Evolutionary conservation across 78 protist genomes (phyloP).

Genomic region (Dictyostelium intermedium): DNA sequence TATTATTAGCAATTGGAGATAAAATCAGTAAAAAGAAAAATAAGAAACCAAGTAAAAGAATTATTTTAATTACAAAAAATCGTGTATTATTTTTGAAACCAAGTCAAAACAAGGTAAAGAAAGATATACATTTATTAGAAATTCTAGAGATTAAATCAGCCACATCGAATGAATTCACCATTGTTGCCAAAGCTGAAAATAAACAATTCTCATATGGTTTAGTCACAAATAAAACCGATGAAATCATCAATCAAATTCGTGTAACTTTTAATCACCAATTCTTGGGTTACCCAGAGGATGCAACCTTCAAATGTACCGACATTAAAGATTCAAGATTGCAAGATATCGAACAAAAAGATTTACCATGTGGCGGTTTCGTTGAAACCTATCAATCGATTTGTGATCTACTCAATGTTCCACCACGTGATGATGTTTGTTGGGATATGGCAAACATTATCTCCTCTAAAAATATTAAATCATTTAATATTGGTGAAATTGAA

Average conservation of each 20-base stretch:
- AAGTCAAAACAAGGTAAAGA: constrained; percentile 54
- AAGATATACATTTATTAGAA: constrained; percentile 42
- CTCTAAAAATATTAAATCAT: constrained; percentile 17
- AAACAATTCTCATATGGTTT: constrained; percentile 54
- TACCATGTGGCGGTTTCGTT: constrained; percentile 85
- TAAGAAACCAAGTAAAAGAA: constrained; percentile 80
- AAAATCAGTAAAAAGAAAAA: constrained; percentile 72
- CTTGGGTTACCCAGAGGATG: constrained; percentile 52
- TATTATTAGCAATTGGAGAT: constrained; percentile 25
- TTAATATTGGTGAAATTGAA: constrained; percentile 84
- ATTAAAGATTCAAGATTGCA: constrained; percentile 30
- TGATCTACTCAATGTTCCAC: constrained; percentile 24
- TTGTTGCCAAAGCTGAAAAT: not conserved
- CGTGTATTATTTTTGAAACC: constrained; percentile 64
- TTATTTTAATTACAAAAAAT: constrained; percentile 58
- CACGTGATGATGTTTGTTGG: constrained; percentile 78
- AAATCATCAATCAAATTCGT: constrained; percentile 31
- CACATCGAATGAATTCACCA: constrained; percentile 18
- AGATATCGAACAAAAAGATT: constrained; percentile 47
- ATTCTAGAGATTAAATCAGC: constrained; percentile 54
- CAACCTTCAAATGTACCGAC: constrained; percentile 25
- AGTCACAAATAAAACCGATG: constrained; percentile 50
- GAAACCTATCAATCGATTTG: constrained; percentile 57
- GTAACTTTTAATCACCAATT: constrained; percentile 14
- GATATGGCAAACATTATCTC: constrained; percentile 75